Evolutionary conservation across 2,329 filamentous ascomycete genomes (phyloP), one percentile per base, ranked within the genome.

Genomic region (Epicoccum sorghinum): DNA sequence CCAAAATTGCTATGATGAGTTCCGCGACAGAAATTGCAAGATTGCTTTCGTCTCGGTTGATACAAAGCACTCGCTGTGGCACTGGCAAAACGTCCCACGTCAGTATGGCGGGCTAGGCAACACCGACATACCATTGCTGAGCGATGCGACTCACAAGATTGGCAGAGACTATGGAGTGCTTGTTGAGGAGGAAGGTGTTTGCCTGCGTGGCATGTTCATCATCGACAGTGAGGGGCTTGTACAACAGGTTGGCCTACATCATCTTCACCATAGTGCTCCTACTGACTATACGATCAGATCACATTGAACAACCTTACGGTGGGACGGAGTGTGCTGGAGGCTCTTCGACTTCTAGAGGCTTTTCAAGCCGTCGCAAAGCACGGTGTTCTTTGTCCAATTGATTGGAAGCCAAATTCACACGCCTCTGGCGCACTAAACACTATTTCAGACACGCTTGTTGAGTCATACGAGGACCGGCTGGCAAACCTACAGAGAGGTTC

Each of bases 291-390:
- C 12, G 3, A 4, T 1, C 41, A 69, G 66, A 54, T 66, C 1
- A 69, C 68, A 8, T 47, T 71, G 8, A 72, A 70, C 51, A 70
- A 69, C 24, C 42, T 65, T 24, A 66, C 65, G 6, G 68, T 72
- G 10, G 69, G 68, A 12, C 62, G 68, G 14, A 68, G 63, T 38
- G 67, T 72, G 6, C 51, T 69, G 7, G 68, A 71, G 62, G 65
- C 65, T 5, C 53, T 69, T 1, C 68, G 68, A 39, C 58, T 72
- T 9, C 59, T 69, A 4, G 65, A 71, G 55, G 69, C 67, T 9
- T 69, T 70, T 39, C 65, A 70, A 48, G 68, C 66, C 23, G 68
- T 68, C 9, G 65, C 64, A 4, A 68, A 66, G 54, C 66, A 69
- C 40, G 68, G 68, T 8, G 65, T 69, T 7, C 58, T 68, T 8